Evolutionary conservation across 139 green algal species (phyloP), one percentile per base, ranked within the genome.

Genomic region (Astrephomene gubernaculifera): DNA sequence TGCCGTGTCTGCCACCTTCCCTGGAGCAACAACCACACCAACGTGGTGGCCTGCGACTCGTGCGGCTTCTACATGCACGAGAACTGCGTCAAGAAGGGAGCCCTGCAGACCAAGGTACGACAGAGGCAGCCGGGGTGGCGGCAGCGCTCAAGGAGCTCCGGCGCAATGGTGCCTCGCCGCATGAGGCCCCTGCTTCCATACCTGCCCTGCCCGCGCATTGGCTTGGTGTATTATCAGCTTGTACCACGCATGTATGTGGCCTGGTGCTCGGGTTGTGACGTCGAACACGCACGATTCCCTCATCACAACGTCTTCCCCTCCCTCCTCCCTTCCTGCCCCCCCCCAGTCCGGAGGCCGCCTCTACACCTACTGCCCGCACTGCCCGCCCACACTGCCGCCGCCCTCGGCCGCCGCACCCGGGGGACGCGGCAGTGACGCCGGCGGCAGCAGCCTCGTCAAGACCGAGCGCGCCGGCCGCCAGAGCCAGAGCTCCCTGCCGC

Each of bases 21-120:
- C 25, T 84, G 78, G 78, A 74, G 41, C 61, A 52, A 12, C 63
- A 49, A 84, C 60, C 61, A 74, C 43, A 35, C n/a, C n/a, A 45
- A 84, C 31, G 33, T 84, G 35, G n/a, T 52, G 2, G 22, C 78
- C 7, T 84, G 78, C 43, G 63, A 84, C 31, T 61, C 78, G 2
- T 84, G 78, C 41, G 63, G 63, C 43, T 75, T 84, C 25, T 75
- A 31, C 63, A 84, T 84, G 78, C 78, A 84, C 61, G 63, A 84
- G 19, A 33, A 74, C 21, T 84, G 78, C 57, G 76, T 83, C 21
- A 83, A 72, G 12, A 83, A 83, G 31, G 76, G 76, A 12, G 76
- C 76, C n/a, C 41, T 83, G 41, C 76, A 83, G 41, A 38, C 38
- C 57, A 82, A 82, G 75, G 75, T 71, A 39, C 2, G 57, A n/a